Conservation (phyloP, 441 rosid species). For the Oxalis stricta region DNA sequence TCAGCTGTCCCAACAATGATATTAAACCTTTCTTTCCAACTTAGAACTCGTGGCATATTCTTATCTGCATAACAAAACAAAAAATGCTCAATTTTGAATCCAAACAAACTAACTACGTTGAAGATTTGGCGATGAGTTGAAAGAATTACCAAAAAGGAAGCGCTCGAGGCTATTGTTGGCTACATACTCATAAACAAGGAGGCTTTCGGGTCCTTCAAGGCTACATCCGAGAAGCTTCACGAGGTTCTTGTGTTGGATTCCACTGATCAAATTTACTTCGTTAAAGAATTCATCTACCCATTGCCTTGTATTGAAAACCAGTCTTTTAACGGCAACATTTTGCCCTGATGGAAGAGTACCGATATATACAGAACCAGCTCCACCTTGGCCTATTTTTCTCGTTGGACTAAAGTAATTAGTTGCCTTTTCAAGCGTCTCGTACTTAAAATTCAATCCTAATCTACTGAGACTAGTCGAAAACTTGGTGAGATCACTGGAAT, state of each 20-base stretch:
- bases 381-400: constrained; percentile 66
- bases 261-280: constrained; percentile 63
- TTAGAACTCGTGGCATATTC: constrained; percentile 19
- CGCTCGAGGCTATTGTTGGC: constrained; percentile 63
- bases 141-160: constrained; percentile 49
- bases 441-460: constrained; percentile 41
- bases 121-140: neutral
- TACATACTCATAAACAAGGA: constrained; percentile 66
- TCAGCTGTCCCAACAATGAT: constrained; percentile 63
- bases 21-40: constrained; percentile 47
- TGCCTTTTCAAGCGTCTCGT: constrained; percentile 72
- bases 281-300: constrained; percentile 86
- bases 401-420: constrained; percentile 45
- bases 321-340: constrained; percentile 60
- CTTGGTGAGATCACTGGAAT: constrained; percentile 23
- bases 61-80: constrained; percentile 27
- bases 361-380: constrained; percentile 54
- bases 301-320: constrained; percentile 64
- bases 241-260: constrained; percentile 63
- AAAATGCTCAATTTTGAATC: neutral
- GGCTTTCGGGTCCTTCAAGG: constrained; percentile 90
- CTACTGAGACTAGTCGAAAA: constrained; percentile 24
- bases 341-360: constrained; percentile 49
- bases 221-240: constrained; percentile 72
- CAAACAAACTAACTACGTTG: neutral